Base-by-base conservation (phyloP, 2,329 filamentous ascomycete genomes). In the Ophidiomyces ophidiicola region DNA sequence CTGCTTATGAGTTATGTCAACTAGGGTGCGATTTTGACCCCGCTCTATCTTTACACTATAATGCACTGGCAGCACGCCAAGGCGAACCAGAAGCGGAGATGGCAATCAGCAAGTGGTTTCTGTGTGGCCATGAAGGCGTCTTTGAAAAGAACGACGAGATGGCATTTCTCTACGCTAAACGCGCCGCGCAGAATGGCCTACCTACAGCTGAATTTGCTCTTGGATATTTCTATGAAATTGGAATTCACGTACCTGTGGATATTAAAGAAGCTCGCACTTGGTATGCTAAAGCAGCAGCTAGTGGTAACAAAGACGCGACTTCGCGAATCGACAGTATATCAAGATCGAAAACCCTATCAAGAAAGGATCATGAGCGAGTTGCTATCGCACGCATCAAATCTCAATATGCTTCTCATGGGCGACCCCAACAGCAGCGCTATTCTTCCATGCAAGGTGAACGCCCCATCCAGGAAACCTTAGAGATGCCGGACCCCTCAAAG, bases 211-310 rank as follows among this genome's bases (percentile, higher is more conserved):
- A 96, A 59, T 98, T 98, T 54, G 90, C 90, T 18, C 76, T 98
- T 69, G 88, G 88, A 7, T 98, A 98, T 61, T 98, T 96, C 64
- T 77, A 90, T 57, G 90, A 98, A 59, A 92, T 98, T 50, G 90
- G 90, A 49, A 93, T 98, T 56, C 79, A 86, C 54, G 82, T 92
- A 17, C 74, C 76, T n/a, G 81, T 84, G 48, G 83, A 88, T 55
- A 63, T 94, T 29, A 72, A 76, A 35, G 82, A 90, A 57, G 88
- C 90, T 1, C 71, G 81, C 46, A 76, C 71, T 47, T 98, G 90
- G 90, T 98, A 98, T 57, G 76, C 82, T 48, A 78, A 85, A 53
- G 88, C 90, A 5, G 82, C 86, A 20, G 80, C 83, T 21, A 84
- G 88, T 53, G 90, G 88, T 24, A 98, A 96, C 61, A 82, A 82